Evolutionary conservation across 768 basidiomycete species (phyloP).

Genomic region (Amanita thiersii): DNA sequence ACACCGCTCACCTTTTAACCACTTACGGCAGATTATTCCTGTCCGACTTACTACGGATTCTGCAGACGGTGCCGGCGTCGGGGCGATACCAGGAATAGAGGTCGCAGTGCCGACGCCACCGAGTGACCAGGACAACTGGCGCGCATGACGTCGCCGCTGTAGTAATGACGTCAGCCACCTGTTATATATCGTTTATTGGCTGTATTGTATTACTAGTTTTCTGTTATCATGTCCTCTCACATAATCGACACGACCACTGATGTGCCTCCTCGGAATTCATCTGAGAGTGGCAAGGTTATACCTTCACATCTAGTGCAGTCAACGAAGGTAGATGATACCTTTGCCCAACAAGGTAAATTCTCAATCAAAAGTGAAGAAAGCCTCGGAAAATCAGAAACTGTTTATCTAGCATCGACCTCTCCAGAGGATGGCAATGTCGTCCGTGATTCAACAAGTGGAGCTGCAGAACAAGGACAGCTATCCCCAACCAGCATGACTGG

Average conservation of each 20-base stretch:
- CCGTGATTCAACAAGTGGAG: neutral
- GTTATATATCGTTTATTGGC: conserved; percentile 5
- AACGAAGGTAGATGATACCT: neutral
- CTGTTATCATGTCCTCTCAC: conserved; percentile 4
- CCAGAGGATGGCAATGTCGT: neutral
- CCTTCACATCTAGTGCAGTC: conserved; percentile 2
- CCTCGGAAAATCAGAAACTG: neutral
- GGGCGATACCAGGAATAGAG: conserved; percentile 5
- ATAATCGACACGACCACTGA: neutral
- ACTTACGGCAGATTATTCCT: conserved; percentile 55
- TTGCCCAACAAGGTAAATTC: conserved; percentile 7
- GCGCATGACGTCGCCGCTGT: no score
- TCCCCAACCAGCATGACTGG: conserved; percentile 13
- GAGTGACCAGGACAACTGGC: no score
- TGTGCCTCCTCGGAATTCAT: no score
- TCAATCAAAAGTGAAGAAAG: neutral
- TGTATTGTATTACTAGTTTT: conserved; percentile 15
- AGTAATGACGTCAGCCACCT: conserved; percentile 5
- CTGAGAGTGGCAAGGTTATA: no score
- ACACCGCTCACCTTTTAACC: conserved; percentile 44
- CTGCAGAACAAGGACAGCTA: conserved; percentile 5
- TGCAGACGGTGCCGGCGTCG: conserved; percentile 29
- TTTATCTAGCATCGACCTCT: neutral
- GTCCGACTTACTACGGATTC: conserved; percentile 57
- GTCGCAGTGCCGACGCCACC: no score